Conservation (phyloP, 2,329 filamentous ascomycete genomes). For the Delphinella strobiligena region DNA sequence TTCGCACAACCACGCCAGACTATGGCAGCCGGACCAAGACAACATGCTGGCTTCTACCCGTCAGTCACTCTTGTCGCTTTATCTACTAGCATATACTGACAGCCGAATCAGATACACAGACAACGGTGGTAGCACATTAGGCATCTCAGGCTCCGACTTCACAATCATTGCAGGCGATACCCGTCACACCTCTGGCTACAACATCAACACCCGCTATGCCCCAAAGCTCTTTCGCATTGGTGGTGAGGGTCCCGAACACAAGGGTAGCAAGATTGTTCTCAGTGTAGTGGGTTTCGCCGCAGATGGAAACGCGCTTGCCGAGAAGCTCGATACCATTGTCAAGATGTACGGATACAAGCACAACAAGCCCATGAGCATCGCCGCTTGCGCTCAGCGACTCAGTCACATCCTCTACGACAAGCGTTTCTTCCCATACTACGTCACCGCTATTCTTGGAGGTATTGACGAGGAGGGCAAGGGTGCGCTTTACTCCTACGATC, state of each 20-base stretch:
- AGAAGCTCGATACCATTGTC: slow-evolving; percentile 85
- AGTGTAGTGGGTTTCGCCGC: slow-evolving; percentile 94
- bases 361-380: slow-evolving; percentile 88
- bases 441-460: slow-evolving; percentile 84
- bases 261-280: slow-evolving; percentile 75
- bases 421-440: slow-evolving; percentile 98
- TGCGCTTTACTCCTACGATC: slow-evolving; percentile 93
- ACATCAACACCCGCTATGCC: slow-evolving; percentile 92
- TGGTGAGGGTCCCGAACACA: slow-evolving; percentile 73
- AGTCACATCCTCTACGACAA: slow-evolving; percentile 95
- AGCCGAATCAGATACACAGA: slow-evolving; percentile 95
- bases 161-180: slow-evolving; percentile 96
- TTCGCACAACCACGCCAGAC: slow-evolving; percentile 37
- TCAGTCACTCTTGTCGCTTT: slow-evolving; percentile 35
- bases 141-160: slow-evolving; percentile 88
- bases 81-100: no score
- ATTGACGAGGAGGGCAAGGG: slow-evolving; percentile 91
- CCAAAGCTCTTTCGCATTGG: slow-evolving; percentile 98
- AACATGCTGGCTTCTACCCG: slow-evolving; percentile 82
- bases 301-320: slow-evolving; percentile 85
- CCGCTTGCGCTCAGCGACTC: slow-evolving; percentile 86
- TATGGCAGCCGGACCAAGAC: slow-evolving; percentile 34
- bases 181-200: slow-evolving; percentile 89
- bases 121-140: slow-evolving; percentile 92
- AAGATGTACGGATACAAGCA: slow-evolving; percentile 99